Base-by-base conservation (phyloP, 371 early-diverging fungal genomes). In the Blyttiomyces sp. region DNA sequence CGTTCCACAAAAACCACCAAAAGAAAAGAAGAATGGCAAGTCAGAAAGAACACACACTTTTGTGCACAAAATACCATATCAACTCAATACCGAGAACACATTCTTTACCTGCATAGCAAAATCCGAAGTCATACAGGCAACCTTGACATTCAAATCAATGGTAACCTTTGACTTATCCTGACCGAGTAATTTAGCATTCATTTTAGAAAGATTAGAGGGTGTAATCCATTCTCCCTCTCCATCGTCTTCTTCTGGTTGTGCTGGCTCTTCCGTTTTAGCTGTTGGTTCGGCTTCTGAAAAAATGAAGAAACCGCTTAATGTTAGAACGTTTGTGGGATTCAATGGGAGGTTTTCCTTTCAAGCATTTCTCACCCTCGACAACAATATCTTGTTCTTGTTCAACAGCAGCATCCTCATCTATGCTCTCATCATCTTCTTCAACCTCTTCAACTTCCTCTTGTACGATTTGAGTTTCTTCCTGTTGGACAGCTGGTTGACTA, bases 171-270 rank as follows among this genome's bases (percentile, higher is more conserved):
- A 39, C 69, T 64, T 56, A 21, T 45, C 55, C n/a, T 28, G 32
- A 2, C 7, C 5, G n/a, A 4, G 7, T 11, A 5, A 33, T 26
- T 43, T 64, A 44, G 59, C 85, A 59, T 84, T 83, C 68, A 83
- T 79, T 61, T 84, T 76, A 34, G 84, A 75, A 34, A 95, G 77
- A 66, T 94, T 96, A 17, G 79, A 73, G 1, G 98, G 96, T 11
- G 98, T 96, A 64, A 97, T 96, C 98, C 97, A 97, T 33, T 82
- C 92, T 48, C 88, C 92, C 43, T 84, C 81, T 51, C 74, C 74
- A 64, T 84, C 79, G 26, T 54, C 48, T 2, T 65, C 55, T 44
- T 74, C 60, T 28, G n/a, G n/a, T n/a, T n/a, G n/a, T n/a, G n/a
- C n/a, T n/a, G n/a, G n/a, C n/a, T n/a, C n/a, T n/a, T n/a, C n/a